These are phyloP conservation scores for Dendrobium nobile DNA, from an alignment of 106 monocot genomes.

Conservation along the genomic window DNA sequence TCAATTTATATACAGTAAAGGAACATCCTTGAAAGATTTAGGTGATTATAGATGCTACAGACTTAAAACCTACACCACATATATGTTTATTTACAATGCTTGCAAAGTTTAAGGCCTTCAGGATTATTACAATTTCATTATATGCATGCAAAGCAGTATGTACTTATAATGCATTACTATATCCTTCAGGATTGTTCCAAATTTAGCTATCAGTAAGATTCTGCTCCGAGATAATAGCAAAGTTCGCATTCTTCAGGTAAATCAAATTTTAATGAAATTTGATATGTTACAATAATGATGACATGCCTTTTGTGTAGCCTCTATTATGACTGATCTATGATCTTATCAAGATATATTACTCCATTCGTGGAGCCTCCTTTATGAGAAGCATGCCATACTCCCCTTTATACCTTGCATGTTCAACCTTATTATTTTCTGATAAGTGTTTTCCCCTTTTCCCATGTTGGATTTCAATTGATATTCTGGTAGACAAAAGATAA, in stretches of 20 bases:
- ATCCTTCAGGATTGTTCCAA: constrained; percentile 79
- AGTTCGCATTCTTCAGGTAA: constrained; percentile 95
- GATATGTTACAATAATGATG: background rate
- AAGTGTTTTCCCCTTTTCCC: background rate
- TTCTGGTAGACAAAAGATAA: no score
- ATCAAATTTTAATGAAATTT: background rate
- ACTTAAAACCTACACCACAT: background rate
- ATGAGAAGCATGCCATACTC: no score
- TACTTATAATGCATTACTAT: background rate
- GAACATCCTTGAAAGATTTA: background rate
- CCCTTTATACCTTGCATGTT: no score
- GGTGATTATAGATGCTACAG: background rate
- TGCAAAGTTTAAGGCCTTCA: background rate
- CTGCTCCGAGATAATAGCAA: constrained; percentile 81
- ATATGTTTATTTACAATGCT: background rate
- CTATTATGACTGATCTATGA: background rate
- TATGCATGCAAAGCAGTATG: background rate
- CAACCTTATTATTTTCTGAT: background rate
- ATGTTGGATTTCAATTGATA: background rate
- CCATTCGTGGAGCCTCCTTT: no score
- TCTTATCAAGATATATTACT: background rate
- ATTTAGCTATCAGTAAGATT: constrained; percentile 87
- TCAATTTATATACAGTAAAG: background rate
- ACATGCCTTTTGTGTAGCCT: background rate
- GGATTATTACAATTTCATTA: background rate